Evolutionary conservation across 345 rosid genomes (phyloP).

Genomic region (Ceriops zippeliana): DNA sequence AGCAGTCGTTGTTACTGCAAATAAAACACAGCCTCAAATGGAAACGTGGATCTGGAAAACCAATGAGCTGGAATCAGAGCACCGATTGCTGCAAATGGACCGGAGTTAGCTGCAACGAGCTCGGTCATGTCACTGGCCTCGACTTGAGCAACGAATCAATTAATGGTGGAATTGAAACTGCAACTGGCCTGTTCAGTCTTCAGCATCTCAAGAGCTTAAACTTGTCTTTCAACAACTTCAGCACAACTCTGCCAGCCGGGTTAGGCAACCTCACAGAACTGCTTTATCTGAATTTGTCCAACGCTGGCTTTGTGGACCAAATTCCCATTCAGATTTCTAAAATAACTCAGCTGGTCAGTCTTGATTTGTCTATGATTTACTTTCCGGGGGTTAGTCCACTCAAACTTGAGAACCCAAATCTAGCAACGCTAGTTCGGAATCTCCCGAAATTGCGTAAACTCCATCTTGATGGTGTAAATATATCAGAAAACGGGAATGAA

Average conservation of each 20-base stretch:
- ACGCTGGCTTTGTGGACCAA: not conserved
- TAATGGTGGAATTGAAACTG: not conserved
- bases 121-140: slow-evolving; percentile 15
- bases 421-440: slow-evolving; percentile 22
- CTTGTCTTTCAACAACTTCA: slow-evolving; percentile 21
- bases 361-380: slow-evolving; percentile 23
- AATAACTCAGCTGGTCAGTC: slow-evolving; percentile 26
- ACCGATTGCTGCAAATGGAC: slow-evolving; percentile 27
- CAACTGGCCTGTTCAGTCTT: slow-evolving; percentile 6
- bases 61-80: slow-evolving; percentile 5
- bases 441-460: slow-evolving; percentile 19
- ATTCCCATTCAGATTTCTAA: slow-evolving; percentile 6
- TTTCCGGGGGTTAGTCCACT: not conserved
- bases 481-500: slow-evolving; percentile 20
- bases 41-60: not conserved
- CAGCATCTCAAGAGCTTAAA: slow-evolving; percentile 15
- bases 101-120: slow-evolving; percentile 15
- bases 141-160: not conserved
- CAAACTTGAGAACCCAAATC: slow-evolving; percentile 27
- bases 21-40: not conserved
- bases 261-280: not conserved
- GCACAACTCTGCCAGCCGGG: not conserved
- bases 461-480: slow-evolving; percentile 27
- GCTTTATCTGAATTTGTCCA: not conserved
- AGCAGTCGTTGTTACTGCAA: slow-evolving; percentile 6